Base-by-base conservation (phyloP, 495 filamentous ascomycete genomes). In the Glonium stellatum region DNA sequence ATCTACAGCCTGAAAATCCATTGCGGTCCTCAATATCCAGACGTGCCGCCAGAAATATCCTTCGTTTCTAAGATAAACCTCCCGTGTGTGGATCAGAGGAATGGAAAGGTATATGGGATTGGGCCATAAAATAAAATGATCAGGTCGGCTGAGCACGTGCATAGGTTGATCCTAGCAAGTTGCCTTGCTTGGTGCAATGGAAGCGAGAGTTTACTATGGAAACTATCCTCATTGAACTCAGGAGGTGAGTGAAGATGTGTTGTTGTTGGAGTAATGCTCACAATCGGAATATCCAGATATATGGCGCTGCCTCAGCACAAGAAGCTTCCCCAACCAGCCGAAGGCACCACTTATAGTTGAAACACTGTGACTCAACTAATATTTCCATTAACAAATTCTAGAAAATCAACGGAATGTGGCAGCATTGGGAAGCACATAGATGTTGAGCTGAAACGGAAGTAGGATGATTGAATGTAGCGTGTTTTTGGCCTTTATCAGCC, bases 1-100 rank as follows among this genome's bases (percentile, higher is more conserved):
- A 98, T 98, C 75, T 98, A 98, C 79, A 92, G 87, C 68, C 80
- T 97, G 57, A 95, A 96, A 73, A 96, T 98, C 73, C 89, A 97
- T 78, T 98, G 93, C 73, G 92, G 92, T 55, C 77, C 85, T 42
- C 77, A 88, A 59, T 98, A 98, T 71, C 93, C 93, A 6, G 90
- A 93, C 69, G 77, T 81, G 57, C 95, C 93, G 39, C 93, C 93
- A 0, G 84, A 83, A 15, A 87, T 98, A 63, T 84, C 91, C 68
- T 97, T 98, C 69, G 83, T 90, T 59, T 95, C 88, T 59, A 87
- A 87, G 69, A 87, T 98, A 75, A 98, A 98, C 74, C 84, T 97
- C 8, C 93, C 93, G 34, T 95, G 93, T 64, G 93, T 98, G 50
- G 89, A 89, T 74, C 77, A 76, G 59, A 78, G 74, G 60, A 85